Conservation (phyloP, 257 asterid genomes). For the Primulina eburnea region DNA sequence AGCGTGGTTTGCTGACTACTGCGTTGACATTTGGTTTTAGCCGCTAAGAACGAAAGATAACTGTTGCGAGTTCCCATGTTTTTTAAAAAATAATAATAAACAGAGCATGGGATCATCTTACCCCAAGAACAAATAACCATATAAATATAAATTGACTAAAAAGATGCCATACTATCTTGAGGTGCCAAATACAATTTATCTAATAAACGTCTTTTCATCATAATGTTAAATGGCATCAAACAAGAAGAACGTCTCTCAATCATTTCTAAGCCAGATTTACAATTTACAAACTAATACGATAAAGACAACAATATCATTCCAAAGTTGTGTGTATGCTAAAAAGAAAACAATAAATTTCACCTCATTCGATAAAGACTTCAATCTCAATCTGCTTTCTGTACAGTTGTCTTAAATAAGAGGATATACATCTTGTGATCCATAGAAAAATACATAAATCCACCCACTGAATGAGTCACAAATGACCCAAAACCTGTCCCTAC, state of each 20-base stretch:
- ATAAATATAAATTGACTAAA: too few species aligned
- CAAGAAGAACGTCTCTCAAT: background rate
- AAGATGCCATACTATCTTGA: background rate
- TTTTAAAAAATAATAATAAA: too few species aligned
- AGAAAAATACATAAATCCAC: slow-evolving; percentile 8
- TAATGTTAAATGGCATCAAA: background rate
- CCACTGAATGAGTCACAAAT: slow-evolving; percentile 13
- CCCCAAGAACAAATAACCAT: background rate
- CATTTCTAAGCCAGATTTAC: background rate
- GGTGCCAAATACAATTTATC: background rate
- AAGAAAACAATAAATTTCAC: background rate
- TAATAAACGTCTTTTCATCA: background rate
- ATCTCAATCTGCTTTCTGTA: background rate
- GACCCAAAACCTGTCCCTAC: slow-evolving; percentile 9
- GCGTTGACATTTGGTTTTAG: too few species aligned
- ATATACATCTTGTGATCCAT: slow-evolving; percentile 8
- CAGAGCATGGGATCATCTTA: background rate
- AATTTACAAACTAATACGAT: background rate
- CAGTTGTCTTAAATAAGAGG: slow-evolving; percentile 12
- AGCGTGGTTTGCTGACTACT: too few species aligned
- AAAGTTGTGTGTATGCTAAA: background rate
- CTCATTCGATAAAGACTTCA: background rate
- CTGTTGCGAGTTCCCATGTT: too few species aligned
- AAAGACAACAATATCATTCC: background rate
- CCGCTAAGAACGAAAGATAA: too few species aligned